Evolutionary conservation across 768 basidiomycete genomes (phyloP).

Genomic region (Lentinula sp.): DNA sequence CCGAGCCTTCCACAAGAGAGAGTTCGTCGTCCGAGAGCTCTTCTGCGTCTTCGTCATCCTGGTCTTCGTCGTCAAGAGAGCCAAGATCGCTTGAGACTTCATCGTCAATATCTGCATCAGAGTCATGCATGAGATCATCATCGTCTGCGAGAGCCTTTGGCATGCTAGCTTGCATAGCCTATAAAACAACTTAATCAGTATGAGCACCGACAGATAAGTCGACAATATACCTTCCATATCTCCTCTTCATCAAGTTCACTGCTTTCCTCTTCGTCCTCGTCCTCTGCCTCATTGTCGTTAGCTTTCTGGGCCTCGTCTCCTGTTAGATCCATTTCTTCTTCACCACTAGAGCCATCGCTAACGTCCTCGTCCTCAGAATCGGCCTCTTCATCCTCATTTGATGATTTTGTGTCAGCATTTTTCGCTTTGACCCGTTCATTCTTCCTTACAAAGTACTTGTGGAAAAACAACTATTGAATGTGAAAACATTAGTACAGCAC

Average conservation of each 20-base stretch:
- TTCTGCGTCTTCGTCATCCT: slow-evolving; percentile 23
- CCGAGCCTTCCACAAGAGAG: slow-evolving; percentile 59
- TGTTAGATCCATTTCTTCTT: slow-evolving; percentile 33
- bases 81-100: slow-evolving; percentile 22
- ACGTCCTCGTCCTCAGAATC: slow-evolving; percentile 31
- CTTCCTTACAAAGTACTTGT: slow-evolving; percentile 81
- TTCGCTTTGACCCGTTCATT: slow-evolving; percentile 46
- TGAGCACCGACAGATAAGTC: not conserved
- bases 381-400: slow-evolving; percentile 32
- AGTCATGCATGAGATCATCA: slow-evolving; percentile 33
- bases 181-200: slow-evolving; percentile 2
- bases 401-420: slow-evolving; percentile 21
- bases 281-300: slow-evolving; percentile 19
- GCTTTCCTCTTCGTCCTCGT: slow-evolving; percentile 30
- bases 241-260: slow-evolving; percentile 59
- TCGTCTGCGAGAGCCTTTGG: slow-evolving; percentile 47
- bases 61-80: slow-evolving; percentile 24
- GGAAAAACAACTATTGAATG: slow-evolving; percentile 72
- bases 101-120: slow-evolving; percentile 20
- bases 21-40: slow-evolving; percentile 32
- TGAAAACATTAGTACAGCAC: slow-evolving; percentile 1
- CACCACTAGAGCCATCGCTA: slow-evolving; percentile 33
- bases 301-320: slow-evolving; percentile 17
- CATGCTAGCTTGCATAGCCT: slow-evolving; percentile 92
- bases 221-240: slow-evolving; percentile 75